Evolutionary conservation across 169 alveolate genomes (phyloP).

Genomic region (Babesia gibsoni): DNA sequence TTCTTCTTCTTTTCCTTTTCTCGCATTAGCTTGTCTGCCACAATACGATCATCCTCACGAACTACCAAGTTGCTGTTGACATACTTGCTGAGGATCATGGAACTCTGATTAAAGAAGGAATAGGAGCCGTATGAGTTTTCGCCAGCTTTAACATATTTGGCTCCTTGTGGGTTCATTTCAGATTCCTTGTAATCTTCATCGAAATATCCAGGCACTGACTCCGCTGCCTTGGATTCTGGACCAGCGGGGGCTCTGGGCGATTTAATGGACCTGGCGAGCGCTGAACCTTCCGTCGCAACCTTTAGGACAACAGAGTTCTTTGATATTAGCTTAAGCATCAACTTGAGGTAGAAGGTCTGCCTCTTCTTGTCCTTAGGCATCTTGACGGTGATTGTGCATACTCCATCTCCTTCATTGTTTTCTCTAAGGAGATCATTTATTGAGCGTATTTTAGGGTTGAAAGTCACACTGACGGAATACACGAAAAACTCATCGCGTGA

Average conservation of each 20-base stretch:
- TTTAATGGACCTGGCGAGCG: neutral
- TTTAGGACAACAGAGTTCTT: constrained; percentile 39
- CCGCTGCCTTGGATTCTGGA: constrained; percentile 4
- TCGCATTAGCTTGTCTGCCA: constrained; percentile 34
- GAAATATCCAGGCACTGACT: constrained; percentile 49
- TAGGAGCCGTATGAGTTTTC: constrained; percentile 25
- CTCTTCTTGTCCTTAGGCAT: constrained; percentile 47
- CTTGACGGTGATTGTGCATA: constrained; percentile 64
- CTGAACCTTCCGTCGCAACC: constrained; percentile 24
- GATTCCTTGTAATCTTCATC: constrained; percentile 43
- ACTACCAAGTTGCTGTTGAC: constrained; percentile 45
- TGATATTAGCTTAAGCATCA: constrained; percentile 48
- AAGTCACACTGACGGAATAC: constrained; percentile 49
- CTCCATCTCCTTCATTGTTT: constrained; percentile 58
- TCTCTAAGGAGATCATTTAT: constrained; percentile 21
- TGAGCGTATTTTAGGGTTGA: constrained; percentile 33
- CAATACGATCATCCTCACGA: constrained; percentile 46
- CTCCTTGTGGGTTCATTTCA: constrained; percentile 9
- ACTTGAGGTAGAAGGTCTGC: constrained; percentile 39
- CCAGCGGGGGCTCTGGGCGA: neutral
- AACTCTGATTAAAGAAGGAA: constrained; percentile 60
- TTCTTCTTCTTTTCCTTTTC: constrained; percentile 42
- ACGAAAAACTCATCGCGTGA: constrained; percentile 60
- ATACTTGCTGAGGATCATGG: constrained; percentile 52
- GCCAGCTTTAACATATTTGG: constrained; percentile 16